Percentiles rank a stretch among this genome's conserved stretches.
Evolutionary conservation across 495 filamentous ascomycete genomes (phyloP).

Genomic region (Hypoxylon fragiforme): DNA sequence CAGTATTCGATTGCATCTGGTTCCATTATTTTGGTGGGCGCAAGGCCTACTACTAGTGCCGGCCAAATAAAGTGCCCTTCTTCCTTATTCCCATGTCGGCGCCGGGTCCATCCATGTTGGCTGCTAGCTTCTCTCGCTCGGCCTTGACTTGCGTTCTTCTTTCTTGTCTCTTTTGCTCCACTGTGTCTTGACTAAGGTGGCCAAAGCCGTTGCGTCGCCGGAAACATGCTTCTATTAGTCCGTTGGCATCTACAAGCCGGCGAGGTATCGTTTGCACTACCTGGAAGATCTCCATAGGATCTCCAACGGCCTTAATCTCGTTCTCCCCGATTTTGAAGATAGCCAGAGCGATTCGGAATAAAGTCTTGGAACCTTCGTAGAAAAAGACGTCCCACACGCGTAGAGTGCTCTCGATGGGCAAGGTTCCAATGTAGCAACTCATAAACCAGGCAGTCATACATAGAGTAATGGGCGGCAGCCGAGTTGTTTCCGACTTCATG

Average conservation of each 20-base stretch:
- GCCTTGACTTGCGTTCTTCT: slow-evolving; percentile 52
- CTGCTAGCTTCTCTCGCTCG: slow-evolving; percentile 42
- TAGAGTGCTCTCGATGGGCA: slow-evolving; percentile 87
- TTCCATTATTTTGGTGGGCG: slow-evolving; percentile 38
- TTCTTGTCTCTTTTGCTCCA: slow-evolving; percentile 64
- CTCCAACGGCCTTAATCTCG: slow-evolving; percentile 76
- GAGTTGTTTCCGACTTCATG: slow-evolving; percentile 45
- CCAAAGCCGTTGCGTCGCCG: slow-evolving; percentile 79
- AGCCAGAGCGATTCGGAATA: slow-evolving; percentile 90
- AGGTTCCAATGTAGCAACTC: slow-evolving; percentile 89
- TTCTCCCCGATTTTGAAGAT: slow-evolving; percentile 90
- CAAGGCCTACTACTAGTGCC: slow-evolving; percentile 37
- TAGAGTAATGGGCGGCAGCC: slow-evolving; percentile 86
- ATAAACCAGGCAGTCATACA: slow-evolving; percentile 99
- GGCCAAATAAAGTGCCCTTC: slow-evolving; percentile 47
- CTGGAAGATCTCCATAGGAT: slow-evolving; percentile 96
- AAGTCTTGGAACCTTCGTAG: slow-evolving; percentile 90
- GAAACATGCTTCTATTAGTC: slow-evolving; percentile 79
- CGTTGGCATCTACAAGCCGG: slow-evolving; percentile 76
- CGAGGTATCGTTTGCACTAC: slow-evolving; percentile 90
- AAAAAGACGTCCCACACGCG: slow-evolving; percentile 96
- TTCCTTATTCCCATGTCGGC: slow-evolving; percentile 34
- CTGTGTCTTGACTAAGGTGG: slow-evolving; percentile 69
- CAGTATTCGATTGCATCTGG: slow-evolving; percentile 17
- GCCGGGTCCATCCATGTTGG: slow-evolving; percentile 15